phyloP scores from a whole-genome alignment of 192 early-diverging fungal genomes.

The Gonapodya prolifera region DNA sequence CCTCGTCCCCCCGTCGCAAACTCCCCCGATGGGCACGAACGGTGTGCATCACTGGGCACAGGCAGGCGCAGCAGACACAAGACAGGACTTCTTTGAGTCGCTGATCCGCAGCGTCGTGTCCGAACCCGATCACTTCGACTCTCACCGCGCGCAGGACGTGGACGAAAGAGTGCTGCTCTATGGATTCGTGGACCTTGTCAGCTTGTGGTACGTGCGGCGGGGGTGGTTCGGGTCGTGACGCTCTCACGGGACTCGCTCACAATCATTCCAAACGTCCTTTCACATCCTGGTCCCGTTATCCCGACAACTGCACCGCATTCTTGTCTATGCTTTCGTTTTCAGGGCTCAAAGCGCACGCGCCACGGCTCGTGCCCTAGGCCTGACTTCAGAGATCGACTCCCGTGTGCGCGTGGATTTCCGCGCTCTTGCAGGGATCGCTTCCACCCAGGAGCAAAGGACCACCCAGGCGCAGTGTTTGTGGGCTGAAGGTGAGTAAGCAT shows the following conservation, averaged over 20 bases:
- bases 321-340: too few species aligned
- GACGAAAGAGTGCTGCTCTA: not conserved
- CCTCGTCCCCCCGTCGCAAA: too few species aligned
- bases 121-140: not conserved
- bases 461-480: not conserved
- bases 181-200: not conserved
- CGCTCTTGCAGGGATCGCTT: not conserved
- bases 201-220: not conserved
- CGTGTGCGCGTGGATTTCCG: not conserved
- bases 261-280: too few species aligned
- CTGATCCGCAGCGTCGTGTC: not conserved
- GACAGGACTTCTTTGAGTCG: not conserved
- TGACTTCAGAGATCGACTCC: not conserved
- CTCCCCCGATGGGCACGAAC: too few species aligned
- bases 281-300: too few species aligned
- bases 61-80: too few species aligned
- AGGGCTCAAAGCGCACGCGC: too few species aligned
- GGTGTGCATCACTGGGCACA: too few species aligned
- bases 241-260: too few species aligned
- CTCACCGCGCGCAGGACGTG: not conserved
- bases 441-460: not conserved
- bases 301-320: too few species aligned
- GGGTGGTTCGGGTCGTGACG: too few species aligned
- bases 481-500: not conserved
- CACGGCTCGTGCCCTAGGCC: too few species aligned